Conservation (phyloP, 108 stramenopile genomes). For the Pseudonitzschia pungens region DNA sequence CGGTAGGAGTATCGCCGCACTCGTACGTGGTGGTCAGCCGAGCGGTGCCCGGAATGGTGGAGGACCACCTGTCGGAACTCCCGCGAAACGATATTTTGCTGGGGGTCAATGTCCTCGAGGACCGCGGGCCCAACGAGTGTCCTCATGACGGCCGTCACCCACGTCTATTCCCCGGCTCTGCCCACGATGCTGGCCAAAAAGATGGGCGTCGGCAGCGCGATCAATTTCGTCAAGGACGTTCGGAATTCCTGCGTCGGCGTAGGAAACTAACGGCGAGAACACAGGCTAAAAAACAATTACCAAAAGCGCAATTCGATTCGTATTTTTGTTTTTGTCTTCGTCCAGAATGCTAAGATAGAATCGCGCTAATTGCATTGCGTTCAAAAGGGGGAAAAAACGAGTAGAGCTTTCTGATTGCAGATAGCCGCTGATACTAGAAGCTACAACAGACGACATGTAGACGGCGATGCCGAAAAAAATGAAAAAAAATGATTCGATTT, state of each 20-base stretch:
- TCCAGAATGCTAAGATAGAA: too few relatives aligned
- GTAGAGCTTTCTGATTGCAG: too few relatives aligned
- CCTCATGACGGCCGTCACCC: conserved; percentile 77
- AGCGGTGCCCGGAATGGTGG: conserved; percentile 41
- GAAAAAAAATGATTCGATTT: too few relatives aligned
- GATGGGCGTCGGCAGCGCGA: conserved; percentile 75
- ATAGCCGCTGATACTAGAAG: too few relatives aligned
- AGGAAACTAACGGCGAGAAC: neutral
- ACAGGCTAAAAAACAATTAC: neutral
- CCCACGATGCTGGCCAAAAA: conserved; percentile 69
- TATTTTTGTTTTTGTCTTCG: neutral
- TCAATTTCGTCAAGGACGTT: conserved; percentile 83
- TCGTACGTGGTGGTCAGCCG: conserved; percentile 69
- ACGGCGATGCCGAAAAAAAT: too few relatives aligned
- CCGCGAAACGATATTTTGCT: conserved; percentile 75
- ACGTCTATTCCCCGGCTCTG: conserved; percentile 74
- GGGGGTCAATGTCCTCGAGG: conserved; percentile 78
- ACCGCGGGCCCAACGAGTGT: conserved; percentile 51
- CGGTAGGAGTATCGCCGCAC: too few relatives aligned
- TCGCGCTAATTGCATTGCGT: too few relatives aligned
- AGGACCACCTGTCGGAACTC: conserved; percentile 21
- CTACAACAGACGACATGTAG: too few relatives aligned
- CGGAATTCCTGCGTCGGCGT: conserved; percentile 29
- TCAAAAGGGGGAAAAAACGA: too few relatives aligned
- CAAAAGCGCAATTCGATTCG: neutral